A percentile compares a stretch with the other conserved stretches of the same genome.
Evolutionary conservation across 2,329 filamentous ascomycete species (phyloP).

Genomic region (Sporothrix phasma): DNA sequence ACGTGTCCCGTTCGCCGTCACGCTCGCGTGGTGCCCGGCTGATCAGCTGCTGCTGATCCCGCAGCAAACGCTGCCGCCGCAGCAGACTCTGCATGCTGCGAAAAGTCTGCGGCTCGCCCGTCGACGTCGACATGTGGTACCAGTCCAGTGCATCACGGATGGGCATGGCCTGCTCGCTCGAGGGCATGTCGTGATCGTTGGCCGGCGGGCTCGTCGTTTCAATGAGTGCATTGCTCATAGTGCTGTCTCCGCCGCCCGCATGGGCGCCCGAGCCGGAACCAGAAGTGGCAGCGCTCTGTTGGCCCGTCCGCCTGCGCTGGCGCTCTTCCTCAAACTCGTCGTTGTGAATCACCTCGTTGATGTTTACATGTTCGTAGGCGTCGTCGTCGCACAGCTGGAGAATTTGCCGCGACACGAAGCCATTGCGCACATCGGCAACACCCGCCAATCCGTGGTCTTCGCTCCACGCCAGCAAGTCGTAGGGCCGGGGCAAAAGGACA

Average conservation of each 20-base stretch:
- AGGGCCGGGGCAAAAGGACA: constrained; percentile 88
- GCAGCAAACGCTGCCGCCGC: constrained; percentile 31
- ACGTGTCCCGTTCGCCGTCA: constrained; percentile 17
- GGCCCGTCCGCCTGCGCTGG: constrained; percentile 32
- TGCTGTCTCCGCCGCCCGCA: not conserved
- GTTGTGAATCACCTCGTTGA: constrained; percentile 28
- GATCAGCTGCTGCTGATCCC: constrained; percentile 33
- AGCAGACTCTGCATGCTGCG: constrained; percentile 26
- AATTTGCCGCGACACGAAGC: constrained; percentile 58
- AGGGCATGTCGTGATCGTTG: constrained; percentile 15
- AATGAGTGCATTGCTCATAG: not conserved
- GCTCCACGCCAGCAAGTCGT: constrained; percentile 86
- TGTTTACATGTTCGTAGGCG: constrained; percentile 45
- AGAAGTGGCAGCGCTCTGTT: constrained; percentile 26
- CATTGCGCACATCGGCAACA: constrained; percentile 60
- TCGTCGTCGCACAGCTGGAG: constrained; percentile 51
- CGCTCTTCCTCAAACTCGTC: constrained; percentile 35
- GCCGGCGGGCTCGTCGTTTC: not conserved
- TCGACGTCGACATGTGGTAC: constrained; percentile 41
- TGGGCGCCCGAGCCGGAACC: not conserved
- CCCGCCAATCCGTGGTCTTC: constrained; percentile 74
- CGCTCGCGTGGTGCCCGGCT: constrained; percentile 21
- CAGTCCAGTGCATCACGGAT: constrained; percentile 30
- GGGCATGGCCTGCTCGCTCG: constrained; percentile 25
- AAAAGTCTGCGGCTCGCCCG: constrained; percentile 46